Evolutionary conservation across 2,329 filamentous ascomycete species (phyloP).

Genomic region (Chaetomium globosum): DNA sequence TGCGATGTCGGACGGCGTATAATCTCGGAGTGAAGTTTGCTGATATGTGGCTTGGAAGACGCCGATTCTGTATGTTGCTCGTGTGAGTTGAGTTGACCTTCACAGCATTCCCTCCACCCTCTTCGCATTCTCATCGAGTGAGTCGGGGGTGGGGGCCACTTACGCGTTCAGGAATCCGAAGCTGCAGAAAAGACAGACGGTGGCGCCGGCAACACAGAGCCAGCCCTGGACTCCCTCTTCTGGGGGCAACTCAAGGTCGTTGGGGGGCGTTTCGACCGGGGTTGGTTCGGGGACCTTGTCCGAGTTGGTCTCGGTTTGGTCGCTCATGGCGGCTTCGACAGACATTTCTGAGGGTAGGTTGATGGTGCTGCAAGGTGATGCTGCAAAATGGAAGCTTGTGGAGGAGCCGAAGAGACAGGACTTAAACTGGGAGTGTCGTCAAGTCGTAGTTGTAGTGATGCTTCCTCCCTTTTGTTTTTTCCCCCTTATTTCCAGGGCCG

Average conservation of each 20-base stretch:
- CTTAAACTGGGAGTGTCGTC: constrained; percentile 1
- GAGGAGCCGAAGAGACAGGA: neutral
- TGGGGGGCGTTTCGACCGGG: neutral
- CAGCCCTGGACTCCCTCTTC: constrained; percentile 7
- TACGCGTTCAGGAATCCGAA: constrained; percentile 9
- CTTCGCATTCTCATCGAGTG: neutral
- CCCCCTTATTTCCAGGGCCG: neutral
- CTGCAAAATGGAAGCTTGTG: constrained; percentile 1
- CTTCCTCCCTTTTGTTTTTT: constrained; percentile 1
- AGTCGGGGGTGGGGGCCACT: neutral
- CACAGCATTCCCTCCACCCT: neutral
- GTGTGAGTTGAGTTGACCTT: constrained; percentile 4
- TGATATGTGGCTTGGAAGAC: constrained; percentile 9
- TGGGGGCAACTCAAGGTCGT: neutral
- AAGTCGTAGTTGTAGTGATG: neutral
- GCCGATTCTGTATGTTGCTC: constrained; percentile 9
- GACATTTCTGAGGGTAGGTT: neutral
- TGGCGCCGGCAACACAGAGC: constrained; percentile 11
- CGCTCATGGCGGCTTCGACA: constrained; percentile 9
- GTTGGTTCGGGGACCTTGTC: constrained; percentile 2
- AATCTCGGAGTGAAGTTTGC: constrained; percentile 1
- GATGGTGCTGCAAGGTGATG: neutral
- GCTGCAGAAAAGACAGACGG: constrained; percentile 9
- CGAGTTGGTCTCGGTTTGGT: neutral
- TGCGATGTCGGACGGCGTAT: constrained; percentile 5